Conservation (phyloP, 805 yeast genomes). For the Yamadazyma paraphyllophila region DNA sequence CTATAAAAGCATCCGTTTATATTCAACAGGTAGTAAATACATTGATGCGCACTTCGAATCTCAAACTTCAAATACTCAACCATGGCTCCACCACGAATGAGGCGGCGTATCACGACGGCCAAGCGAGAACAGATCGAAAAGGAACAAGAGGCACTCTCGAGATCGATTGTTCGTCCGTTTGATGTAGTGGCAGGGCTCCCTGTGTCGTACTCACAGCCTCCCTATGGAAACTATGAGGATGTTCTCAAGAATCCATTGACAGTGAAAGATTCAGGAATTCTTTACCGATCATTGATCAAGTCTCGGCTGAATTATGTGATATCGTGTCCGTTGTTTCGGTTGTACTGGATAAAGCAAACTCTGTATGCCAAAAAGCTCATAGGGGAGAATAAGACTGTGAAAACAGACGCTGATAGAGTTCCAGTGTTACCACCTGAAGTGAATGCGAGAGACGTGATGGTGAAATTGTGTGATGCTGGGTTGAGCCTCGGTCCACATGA, state of each 20-base stretch:
- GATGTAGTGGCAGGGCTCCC: conserved; percentile 67
- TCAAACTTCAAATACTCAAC: not conserved
- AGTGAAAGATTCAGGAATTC: conserved; percentile 67
- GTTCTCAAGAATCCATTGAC: conserved; percentile 64
- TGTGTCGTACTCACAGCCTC: conserved; percentile 61
- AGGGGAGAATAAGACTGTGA: conserved; percentile 22
- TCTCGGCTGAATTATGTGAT: conserved; percentile 59
- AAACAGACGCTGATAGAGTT: conserved; percentile 23
- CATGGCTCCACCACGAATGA: conserved; percentile 37
- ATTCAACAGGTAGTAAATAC: too few species aligned
- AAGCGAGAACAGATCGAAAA: conserved; percentile 41
- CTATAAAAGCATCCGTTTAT: too few species aligned
- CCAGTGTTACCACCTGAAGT: conserved; percentile 39
- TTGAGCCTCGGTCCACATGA: conserved; percentile 80
- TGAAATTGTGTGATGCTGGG: conserved; percentile 75
- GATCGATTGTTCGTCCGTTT: conserved; percentile 55
- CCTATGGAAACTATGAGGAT: conserved; percentile 47
- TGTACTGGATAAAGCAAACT: conserved; percentile 77
- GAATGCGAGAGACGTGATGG: conserved; percentile 81
- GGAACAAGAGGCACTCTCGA: conserved; percentile 37
- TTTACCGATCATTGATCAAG: conserved; percentile 66
- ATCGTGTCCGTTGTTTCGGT: conserved; percentile 70
- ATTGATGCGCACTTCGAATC: not conserved
- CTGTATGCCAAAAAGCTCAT: conserved; percentile 46
- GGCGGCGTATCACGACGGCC: conserved; percentile 44